Evolutionary conservation across 73 alveolate genomes (phyloP).

Genomic region (Uronychia setigera): DNA sequence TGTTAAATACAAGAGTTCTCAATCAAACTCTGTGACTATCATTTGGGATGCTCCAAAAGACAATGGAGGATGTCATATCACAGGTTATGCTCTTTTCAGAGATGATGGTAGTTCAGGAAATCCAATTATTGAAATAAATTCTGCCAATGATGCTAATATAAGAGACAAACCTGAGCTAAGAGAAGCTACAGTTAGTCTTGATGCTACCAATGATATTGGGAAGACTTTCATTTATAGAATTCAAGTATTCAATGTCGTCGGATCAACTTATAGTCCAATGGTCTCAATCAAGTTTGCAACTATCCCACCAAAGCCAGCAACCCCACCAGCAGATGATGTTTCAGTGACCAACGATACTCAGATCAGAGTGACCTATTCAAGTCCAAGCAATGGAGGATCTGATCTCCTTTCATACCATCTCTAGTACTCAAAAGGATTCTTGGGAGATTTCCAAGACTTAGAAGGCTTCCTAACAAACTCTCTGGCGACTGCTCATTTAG

Average conservation of each 20-base stretch:
- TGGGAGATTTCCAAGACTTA: conserved; percentile 28
- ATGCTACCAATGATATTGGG: neutral
- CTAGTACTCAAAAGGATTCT: conserved; percentile 9
- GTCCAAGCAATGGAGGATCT: conserved; percentile 24
- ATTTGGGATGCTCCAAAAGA: conserved; percentile 59
- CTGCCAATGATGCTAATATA: conserved; percentile 1
- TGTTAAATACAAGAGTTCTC: neutral
- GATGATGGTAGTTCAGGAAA: conserved; percentile 42
- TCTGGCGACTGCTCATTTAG: neutral
- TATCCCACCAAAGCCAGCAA: neutral
- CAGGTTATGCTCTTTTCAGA: conserved; percentile 64
- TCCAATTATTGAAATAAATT: conserved; percentile 46
- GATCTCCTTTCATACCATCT: conserved; percentile 17
- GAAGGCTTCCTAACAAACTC: neutral
- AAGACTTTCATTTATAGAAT: neutral
- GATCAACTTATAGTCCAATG: neutral
- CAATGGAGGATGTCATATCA: conserved; percentile 69
- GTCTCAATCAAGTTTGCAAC: neutral
- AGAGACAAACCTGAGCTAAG: conserved; percentile 26
- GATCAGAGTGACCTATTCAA: neutral
- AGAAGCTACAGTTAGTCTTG: neutral
- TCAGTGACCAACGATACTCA: conserved; percentile 2
- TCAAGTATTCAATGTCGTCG: neutral
- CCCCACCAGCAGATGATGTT: conserved; percentile 8
- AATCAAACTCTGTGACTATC: conserved; percentile 48